These are phyloP conservation scores for Penicillium polonicum DNA, from an alignment of 2,329 filamentous ascomycete species.

Conservation along the genomic window DNA sequence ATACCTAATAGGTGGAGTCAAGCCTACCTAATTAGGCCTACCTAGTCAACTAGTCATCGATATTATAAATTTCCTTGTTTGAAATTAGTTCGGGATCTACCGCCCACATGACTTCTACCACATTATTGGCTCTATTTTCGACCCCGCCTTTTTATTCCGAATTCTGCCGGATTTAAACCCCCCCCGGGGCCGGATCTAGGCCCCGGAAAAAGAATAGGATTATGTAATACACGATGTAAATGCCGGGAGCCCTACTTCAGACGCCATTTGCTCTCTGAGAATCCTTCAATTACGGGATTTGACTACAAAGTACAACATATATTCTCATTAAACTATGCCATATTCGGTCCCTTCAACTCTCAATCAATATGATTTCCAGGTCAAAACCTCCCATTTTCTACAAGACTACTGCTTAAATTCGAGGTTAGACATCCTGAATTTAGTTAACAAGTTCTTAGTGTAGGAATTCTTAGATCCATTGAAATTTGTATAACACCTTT, in stretches of 20 bases:
- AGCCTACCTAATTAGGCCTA: not conserved
- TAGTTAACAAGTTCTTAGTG: too few relatives aligned
- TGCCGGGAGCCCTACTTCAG: not conserved
- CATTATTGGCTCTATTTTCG: not conserved
- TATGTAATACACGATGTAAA: too few relatives aligned
- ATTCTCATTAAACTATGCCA: not conserved
- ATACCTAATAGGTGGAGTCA: not conserved
- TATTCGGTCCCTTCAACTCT: not conserved
- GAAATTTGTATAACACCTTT: too few relatives aligned
- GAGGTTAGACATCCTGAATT: not conserved
- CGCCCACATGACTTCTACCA: not conserved
- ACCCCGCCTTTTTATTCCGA: not conserved
- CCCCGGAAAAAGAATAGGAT: too few relatives aligned
- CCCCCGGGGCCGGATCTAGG: too few relatives aligned
- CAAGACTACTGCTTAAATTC: too few relatives aligned
- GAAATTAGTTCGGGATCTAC: not conserved
- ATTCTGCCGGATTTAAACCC: not conserved
- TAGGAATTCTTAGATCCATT: too few relatives aligned
- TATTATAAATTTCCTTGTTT: too few relatives aligned
- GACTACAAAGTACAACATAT: not conserved
- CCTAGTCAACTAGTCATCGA: not conserved
- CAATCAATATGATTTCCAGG: not conserved
- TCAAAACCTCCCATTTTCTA: too few relatives aligned
- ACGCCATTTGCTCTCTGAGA: not conserved
- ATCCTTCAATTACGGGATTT: not conserved